Percentiles rank a stretch among this genome's conserved stretches.
Conservation (phyloP, 2,329 filamentous ascomycete species). For the Xylogone sp. region DNA sequence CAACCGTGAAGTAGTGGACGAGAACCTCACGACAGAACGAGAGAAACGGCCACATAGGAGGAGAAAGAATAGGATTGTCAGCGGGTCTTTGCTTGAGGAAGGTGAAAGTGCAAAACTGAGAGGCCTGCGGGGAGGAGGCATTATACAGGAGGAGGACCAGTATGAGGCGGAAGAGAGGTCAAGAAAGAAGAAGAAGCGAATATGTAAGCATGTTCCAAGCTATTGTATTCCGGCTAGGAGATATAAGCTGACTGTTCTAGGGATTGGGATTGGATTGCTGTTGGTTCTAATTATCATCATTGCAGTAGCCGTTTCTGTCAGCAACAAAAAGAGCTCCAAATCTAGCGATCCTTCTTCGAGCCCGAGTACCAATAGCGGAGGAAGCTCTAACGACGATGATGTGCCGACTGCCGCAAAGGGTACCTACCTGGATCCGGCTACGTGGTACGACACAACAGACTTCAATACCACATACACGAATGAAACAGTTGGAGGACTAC, state of each 20-base stretch:
- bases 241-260: slow-evolving; percentile 4
- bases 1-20: slow-evolving; percentile 17
- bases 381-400: slow-evolving; percentile 40
- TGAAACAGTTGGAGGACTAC: slow-evolving; percentile 78
- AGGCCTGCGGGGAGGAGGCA: slow-evolving; percentile 44
- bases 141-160: slow-evolving; percentile 36
- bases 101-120: slow-evolving; percentile 50
- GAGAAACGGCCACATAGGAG: slow-evolving; percentile 21
- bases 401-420: slow-evolving; percentile 62
- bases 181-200: slow-evolving; percentile 51
- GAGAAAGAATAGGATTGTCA: slow-evolving; percentile 58
- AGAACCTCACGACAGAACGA: slow-evolving; percentile 20
- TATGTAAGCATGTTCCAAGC: slow-evolving; percentile 48
- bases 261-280: slow-evolving; percentile 50
- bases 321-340: slow-evolving; percentile 51
- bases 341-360: slow-evolving; percentile 6
- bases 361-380: slow-evolving; percentile 45
- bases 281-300: slow-evolving; percentile 63
- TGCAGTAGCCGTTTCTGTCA: slow-evolving; percentile 61
- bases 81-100: slow-evolving; percentile 67
- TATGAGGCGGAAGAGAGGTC: slow-evolving; percentile 41
- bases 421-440: slow-evolving; percentile 81
- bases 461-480: slow-evolving; percentile 95
- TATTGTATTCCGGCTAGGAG: too few relatives aligned
- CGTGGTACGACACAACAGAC: slow-evolving; percentile 84